Evolutionary conservation across 306 rosid species (phyloP), one percentile per base, ranked within the genome.

Genomic region (Glycine tomentella): DNA sequence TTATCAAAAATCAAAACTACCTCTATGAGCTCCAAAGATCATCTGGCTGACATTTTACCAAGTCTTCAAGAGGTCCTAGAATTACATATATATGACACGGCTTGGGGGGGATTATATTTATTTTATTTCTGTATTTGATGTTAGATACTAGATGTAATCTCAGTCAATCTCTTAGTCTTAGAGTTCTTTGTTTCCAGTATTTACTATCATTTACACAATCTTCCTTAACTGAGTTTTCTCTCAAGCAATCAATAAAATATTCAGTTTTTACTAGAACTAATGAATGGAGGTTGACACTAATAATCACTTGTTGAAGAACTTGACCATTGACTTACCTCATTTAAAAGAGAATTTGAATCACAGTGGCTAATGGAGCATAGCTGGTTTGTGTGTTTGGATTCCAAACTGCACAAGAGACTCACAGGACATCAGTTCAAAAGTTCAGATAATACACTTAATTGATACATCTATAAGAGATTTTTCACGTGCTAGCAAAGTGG

Each of bases 301-400:
- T 57, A 82, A 34, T 61, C 49, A 76, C 69, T n/a, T 42, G 66
- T 36, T 13, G 20, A 74, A 72, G 80, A 20, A 80, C 48, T 67
- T 42, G 46, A 56, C 31, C 74, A 83, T 56, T 65, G 52, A 62
- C 75, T 66, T 89, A 95, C 99, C 99, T 95, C 99, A 73, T 91
- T 95, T 86, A 95, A 88, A 82, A 95, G 95, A 86, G 99, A 95
- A 84, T 90, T 88, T 50, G 99, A 86, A 79, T 93, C 93, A 80
- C 99, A 95, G 15, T 85, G 91, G 89, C 97, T 95, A 85, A 95
- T 95, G 86, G 99, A 93, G 89, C 99, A 95, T 83, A 95, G 82
- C 90, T 90, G 91, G 84, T 95, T 91, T 62, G 99, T 93, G 66
- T 93, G 92, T 48, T 81, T 86, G 70, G 99, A 93, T 86, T 87